phyloP scores from a whole-genome alignment of 352 stramenopile species.

The Globisporangium mamillatum region DNA sequence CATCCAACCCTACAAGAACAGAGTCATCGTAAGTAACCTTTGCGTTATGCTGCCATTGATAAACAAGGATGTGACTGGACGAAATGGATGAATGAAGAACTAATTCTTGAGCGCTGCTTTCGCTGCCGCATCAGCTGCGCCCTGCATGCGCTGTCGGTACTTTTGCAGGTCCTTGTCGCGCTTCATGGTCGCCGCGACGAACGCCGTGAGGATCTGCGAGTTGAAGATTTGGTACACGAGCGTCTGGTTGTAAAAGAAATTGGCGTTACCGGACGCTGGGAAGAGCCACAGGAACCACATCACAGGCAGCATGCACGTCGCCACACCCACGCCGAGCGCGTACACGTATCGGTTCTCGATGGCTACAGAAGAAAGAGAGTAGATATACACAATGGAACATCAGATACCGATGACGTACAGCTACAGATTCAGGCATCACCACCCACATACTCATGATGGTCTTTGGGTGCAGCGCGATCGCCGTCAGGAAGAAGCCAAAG shows the following conservation, averaged over 20 bases:
- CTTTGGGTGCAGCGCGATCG: constrained; percentile 71
- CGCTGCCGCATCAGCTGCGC: background rate
- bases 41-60: background rate
- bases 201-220: constrained; percentile 72
- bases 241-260: constrained; percentile 90
- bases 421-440: background rate
- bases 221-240: constrained; percentile 86
- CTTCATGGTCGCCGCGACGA: constrained; percentile 78
- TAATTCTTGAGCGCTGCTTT: background rate
- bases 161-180: constrained; percentile 79
- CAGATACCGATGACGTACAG: background rate
- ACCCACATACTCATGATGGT: constrained; percentile 63
- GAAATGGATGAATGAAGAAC: background rate
- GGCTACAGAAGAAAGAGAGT: constrained; percentile 27
- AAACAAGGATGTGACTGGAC: background rate
- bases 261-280: constrained; percentile 81
- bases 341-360: constrained; percentile 81
- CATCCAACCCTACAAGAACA: background rate
- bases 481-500: constrained; percentile 75
- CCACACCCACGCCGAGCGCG: constrained; percentile 58
- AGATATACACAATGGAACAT: background rate
- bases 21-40: background rate
- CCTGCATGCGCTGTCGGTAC: constrained; percentile 30
- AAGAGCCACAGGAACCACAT: constrained; percentile 90
- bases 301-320: constrained; percentile 73